Evolutionary conservation across 2,329 filamentous ascomycete genomes (phyloP), one percentile per base, ranked within the genome.

Genomic region (Claviceps pazoutovae): DNA sequence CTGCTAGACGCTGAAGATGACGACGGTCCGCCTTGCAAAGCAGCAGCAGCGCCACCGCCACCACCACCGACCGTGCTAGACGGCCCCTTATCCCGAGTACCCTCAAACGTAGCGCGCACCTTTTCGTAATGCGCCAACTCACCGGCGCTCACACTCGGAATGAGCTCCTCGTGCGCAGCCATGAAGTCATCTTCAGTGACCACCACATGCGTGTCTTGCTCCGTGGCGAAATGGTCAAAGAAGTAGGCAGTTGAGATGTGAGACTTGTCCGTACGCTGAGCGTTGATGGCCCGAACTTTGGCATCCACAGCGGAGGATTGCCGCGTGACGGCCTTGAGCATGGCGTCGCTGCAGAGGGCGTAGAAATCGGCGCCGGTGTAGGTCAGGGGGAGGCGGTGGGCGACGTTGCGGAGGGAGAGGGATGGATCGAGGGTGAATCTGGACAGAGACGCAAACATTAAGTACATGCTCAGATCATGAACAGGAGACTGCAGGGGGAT

Each of bases 341-440:
- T 98, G 49, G 93, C 89, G 66, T 98, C 93, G 44, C 89, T 95
- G 72, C 91, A 97, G 19, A 98, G 77, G 1, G 93, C 93, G 68
- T 98, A 98, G 63, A 98, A 84, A 70, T 98, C 93, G 56, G 93
- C 93, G 62, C 93, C 93, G 0, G 93, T 98, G 70, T 96, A 98
- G 2, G 91, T 97, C 65, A 96, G 93, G 0, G 93, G 93, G 4
- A 98, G 78, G 11, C 75, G 75, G 49, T 85, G 76, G 4, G 91
- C 85, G 46, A 98, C 81, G 7, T 79, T 71, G 26, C 76, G 66
- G 11, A 98, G 79, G 11, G 88, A 93, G 46, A 96, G 75, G 1
- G 81, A 75, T 0, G 88, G 87, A 56, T 88, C 76, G 50, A 97
- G 80, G 2, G 84, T 86, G 69, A 98, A 98, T 70, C 86, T 91